A percentile compares a stretch with the other conserved stretches of the same genome.
These are phyloP conservation scores for Fusarium torreyae DNA, from an alignment of 2,329 filamentous ascomycete genomes.

Conservation along the genomic window DNA sequence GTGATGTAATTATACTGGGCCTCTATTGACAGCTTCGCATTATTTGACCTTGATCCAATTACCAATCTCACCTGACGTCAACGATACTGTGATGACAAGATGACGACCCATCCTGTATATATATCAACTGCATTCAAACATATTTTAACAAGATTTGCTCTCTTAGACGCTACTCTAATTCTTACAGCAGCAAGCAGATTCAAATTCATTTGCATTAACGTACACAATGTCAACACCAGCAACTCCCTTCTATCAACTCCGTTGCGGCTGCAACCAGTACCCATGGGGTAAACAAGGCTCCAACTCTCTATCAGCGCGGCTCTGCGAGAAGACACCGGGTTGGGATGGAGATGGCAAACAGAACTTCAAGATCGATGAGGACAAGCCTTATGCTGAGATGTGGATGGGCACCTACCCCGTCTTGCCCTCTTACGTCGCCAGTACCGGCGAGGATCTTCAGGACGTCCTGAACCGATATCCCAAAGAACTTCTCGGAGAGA, in stretches of 20 bases:
- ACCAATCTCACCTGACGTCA: slow-evolving; percentile 42
- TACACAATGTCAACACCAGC: slow-evolving; percentile 40
- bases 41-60: slow-evolving; percentile 12
- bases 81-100: slow-evolving; percentile 45
- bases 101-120: slow-evolving; percentile 24
- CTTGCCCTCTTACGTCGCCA: slow-evolving; percentile 75
- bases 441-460: slow-evolving; percentile 74
- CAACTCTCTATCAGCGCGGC: slow-evolving; percentile 74
- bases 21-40: slow-evolving; percentile 10
- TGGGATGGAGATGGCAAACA: slow-evolving; percentile 41
- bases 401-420: slow-evolving; percentile 86
- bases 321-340: slow-evolving; percentile 76
- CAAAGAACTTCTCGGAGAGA: slow-evolving; percentile 74
- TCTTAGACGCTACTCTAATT: no score
- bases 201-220: neutral
- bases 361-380: slow-evolving; percentile 75
- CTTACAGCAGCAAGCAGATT: neutral
- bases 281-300: slow-evolving; percentile 79
- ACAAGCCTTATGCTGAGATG: slow-evolving; percentile 75
- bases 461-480: slow-evolving; percentile 75
- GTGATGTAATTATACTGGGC: slow-evolving; percentile 42
- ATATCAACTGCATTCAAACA: slow-evolving; percentile 2
- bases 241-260: slow-evolving; percentile 61
- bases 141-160: neutral
- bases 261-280: slow-evolving; percentile 70